These are phyloP conservation scores for Colletotrichum spinosum DNA, from an alignment of 2,329 filamentous ascomycete species.

Conservation along the genomic window DNA sequence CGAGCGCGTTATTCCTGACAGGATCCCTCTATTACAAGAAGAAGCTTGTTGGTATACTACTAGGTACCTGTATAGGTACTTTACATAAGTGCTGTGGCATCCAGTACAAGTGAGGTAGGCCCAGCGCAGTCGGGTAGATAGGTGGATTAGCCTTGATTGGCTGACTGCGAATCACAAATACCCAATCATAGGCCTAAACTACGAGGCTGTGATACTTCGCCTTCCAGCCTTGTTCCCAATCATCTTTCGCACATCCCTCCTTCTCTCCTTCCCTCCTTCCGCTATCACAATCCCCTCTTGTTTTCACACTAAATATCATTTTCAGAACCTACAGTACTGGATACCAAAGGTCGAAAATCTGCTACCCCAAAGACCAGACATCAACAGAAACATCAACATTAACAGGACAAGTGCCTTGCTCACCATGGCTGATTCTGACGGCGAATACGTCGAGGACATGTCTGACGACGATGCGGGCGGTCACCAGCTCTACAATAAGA, in stretches of 20 bases:
- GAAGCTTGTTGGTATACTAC: no score
- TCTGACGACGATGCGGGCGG: conserved; percentile 74
- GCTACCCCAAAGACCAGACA: not conserved
- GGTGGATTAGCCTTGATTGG: conserved; percentile 20
- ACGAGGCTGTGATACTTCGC: conserved; percentile 31
- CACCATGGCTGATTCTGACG: conserved; percentile 78
- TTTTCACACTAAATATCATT: no score
- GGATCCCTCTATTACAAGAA: no score
- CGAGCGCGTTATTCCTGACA: no score
- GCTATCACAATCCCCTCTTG: no score
- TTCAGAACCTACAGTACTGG: no score
- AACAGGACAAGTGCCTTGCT: not conserved
- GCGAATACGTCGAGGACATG: conserved; percentile 74
- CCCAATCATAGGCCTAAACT: conserved; percentile 3
- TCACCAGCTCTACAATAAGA: conserved; percentile 53
- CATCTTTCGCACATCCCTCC: no score
- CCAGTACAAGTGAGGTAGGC: no score
- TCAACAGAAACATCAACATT: not conserved
- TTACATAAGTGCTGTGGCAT: no score
- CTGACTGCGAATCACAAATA: not conserved
- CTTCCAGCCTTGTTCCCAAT: conserved; percentile 17
- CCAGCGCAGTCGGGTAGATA: not conserved
- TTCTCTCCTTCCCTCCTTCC: no score
- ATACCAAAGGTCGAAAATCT: no score
- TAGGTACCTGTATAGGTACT: no score